These are phyloP conservation scores for Polyporus tsugae DNA, from an alignment of 1,284 basidiomycete genomes.

Conservation along the genomic window DNA sequence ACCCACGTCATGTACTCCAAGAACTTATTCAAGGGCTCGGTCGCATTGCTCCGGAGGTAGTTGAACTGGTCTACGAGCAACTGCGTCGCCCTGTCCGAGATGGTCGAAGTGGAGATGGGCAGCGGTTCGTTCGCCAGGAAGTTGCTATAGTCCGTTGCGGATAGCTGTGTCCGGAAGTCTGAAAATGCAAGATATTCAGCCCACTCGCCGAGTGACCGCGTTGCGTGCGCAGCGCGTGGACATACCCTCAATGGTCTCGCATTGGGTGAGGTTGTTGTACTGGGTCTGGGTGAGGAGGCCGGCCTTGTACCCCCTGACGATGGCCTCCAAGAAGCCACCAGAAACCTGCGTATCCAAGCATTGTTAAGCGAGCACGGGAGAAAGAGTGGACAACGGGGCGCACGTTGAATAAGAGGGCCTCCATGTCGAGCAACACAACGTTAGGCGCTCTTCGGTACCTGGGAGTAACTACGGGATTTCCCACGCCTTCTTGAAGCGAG, in stretches of 20 bases:
- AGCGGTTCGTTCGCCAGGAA: slow-evolving; percentile 97
- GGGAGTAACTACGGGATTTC: slow-evolving; percentile 24
- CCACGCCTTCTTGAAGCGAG: slow-evolving; percentile 19
- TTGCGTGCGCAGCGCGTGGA: background rate
- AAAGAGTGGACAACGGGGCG: slow-evolving; percentile 35
- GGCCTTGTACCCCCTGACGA: slow-evolving; percentile 94
- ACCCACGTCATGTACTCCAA: slow-evolving; percentile 96
- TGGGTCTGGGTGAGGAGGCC: slow-evolving; percentile 90
- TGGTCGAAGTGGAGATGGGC: slow-evolving; percentile 95
- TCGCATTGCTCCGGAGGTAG: slow-evolving; percentile 91
- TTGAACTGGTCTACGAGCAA: slow-evolving; percentile 98
- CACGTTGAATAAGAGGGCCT: slow-evolving; percentile 90
- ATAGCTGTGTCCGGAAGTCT: slow-evolving; percentile 95
- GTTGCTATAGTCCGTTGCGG: slow-evolving; percentile 98
- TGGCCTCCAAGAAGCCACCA: slow-evolving; percentile 89
- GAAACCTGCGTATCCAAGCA: slow-evolving; percentile 62
- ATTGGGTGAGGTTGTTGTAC: slow-evolving; percentile 96
- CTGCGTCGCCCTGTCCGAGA: slow-evolving; percentile 95
- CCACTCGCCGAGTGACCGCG: background rate
- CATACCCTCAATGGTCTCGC: slow-evolving; percentile 95
- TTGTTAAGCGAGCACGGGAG: slow-evolving; percentile 8
- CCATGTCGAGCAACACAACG: slow-evolving; percentile 58
- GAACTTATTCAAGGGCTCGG: slow-evolving; percentile 91
- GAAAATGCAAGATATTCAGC: slow-evolving; percentile 14
- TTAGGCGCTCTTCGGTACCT: slow-evolving; percentile 20